A percentile compares a stretch with the other conserved stretches of the same genome.
These are phyloP conservation scores for Arthrobotrys iridis DNA, from an alignment of 2,329 filamentous ascomycete genomes.

Conservation along the genomic window DNA sequence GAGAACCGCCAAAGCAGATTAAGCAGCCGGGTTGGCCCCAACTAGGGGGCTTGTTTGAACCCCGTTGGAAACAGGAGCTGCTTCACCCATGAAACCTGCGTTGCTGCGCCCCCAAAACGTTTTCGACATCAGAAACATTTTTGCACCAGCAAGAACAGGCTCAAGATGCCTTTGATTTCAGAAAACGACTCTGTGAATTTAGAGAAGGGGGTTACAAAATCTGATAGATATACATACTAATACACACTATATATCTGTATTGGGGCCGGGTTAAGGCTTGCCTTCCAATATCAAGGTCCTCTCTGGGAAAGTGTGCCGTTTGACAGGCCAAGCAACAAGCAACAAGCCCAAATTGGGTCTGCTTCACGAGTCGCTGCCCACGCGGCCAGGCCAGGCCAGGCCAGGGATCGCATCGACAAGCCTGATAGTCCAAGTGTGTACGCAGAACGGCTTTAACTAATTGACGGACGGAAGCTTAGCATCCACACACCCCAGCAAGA, in stretches of 20 bases:
- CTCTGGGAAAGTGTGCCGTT: slow-evolving; percentile 12
- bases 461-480: neutral
- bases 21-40: slow-evolving; percentile 8
- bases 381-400: too few relatives aligned
- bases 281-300: neutral
- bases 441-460: neutral
- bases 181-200: neutral
- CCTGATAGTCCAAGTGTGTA: neutral
- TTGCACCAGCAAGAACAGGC: slow-evolving; percentile 33
- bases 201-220: slow-evolving; percentile 3
- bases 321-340: neutral
- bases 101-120: slow-evolving; percentile 42
- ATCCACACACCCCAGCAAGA: neutral
- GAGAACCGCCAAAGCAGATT: neutral
- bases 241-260: too few relatives aligned
- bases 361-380: neutral
- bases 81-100: slow-evolving; percentile 46
- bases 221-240: too few relatives aligned
- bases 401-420: neutral
- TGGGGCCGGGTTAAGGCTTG: slow-evolving; percentile 8
- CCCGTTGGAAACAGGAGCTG: slow-evolving; percentile 52
- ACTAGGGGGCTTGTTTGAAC: slow-evolving; percentile 32
- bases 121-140: slow-evolving; percentile 18
- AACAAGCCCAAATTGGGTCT: neutral
- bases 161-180: slow-evolving; percentile 12